These are phyloP conservation scores for Dalbergia cultrata DNA, from an alignment of 306 rosid genomes.

Conservation along the genomic window DNA sequence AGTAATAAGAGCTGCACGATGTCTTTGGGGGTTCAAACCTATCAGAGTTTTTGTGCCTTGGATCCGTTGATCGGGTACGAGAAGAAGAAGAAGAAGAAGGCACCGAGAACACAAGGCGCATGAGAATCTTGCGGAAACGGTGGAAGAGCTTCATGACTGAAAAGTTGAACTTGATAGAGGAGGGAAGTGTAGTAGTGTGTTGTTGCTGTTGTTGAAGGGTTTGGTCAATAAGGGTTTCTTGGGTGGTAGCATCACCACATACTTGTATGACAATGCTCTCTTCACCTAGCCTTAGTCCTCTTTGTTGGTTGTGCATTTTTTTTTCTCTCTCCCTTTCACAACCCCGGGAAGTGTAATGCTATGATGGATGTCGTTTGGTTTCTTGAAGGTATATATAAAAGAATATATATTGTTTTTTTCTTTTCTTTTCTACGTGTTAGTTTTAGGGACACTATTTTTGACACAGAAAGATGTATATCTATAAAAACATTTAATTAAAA, in stretches of 20 bases:
- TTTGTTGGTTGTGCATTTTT: slow-evolving; percentile 63
- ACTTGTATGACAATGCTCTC: slow-evolving; percentile 57
- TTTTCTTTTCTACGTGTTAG: not conserved
- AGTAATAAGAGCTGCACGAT: slow-evolving; percentile 83
- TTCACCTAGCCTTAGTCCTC: slow-evolving; percentile 19
- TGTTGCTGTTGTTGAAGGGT: not conserved
- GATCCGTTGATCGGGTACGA: slow-evolving; percentile 23
- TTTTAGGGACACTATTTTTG: not conserved
- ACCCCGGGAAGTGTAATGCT: slow-evolving; percentile 78
- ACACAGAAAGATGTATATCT: not conserved
- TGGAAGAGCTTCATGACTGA: slow-evolving; percentile 81
- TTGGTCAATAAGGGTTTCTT: not conserved
- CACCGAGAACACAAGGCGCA: slow-evolving; percentile 59
- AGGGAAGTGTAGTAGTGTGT: not conserved
- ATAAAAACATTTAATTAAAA: too few species aligned
- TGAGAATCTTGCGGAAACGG: slow-evolving; percentile 72
- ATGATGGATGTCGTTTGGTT: slow-evolving; percentile 72
- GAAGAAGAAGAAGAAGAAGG: not conserved
- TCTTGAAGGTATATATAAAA: slow-evolving; percentile 41
- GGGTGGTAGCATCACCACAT: not conserved
- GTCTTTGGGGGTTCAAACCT: slow-evolving; percentile 87
- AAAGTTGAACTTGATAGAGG: slow-evolving; percentile 49
- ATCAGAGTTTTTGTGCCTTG: slow-evolving; percentile 57
- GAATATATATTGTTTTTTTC: not conserved
- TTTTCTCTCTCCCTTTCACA: slow-evolving; percentile 50